These are phyloP conservation scores for Fusarium sp. DNA, from an alignment of 2,329 filamentous ascomycete genomes.

Conservation along the genomic window DNA sequence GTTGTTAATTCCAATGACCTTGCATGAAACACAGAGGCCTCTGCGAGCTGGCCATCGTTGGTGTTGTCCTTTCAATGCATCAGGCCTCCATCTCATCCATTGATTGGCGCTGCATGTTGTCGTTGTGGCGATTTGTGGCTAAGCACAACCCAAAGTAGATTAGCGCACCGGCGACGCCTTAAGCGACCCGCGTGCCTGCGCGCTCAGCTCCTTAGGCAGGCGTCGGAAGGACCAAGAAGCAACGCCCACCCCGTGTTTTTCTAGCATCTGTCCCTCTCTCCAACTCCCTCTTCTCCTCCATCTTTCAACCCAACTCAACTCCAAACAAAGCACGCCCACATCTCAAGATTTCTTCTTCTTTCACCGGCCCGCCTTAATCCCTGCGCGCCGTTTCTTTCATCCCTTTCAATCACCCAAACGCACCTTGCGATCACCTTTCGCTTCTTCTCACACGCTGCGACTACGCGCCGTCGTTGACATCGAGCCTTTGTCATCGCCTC, in stretches of 20 bases:
- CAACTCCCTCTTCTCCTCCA: slow-evolving; percentile 21
- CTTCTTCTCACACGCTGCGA: slow-evolving; percentile 19
- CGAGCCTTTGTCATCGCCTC: slow-evolving; percentile 7
- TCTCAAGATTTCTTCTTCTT: slow-evolving; percentile 29
- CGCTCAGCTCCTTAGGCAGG: slow-evolving; percentile 34
- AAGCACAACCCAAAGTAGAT: slow-evolving; percentile 2
- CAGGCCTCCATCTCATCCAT: slow-evolving; percentile 8
- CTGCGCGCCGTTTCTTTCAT: slow-evolving; percentile 33
- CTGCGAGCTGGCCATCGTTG: slow-evolving; percentile 5
- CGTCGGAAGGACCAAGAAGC: slow-evolving; percentile 33
- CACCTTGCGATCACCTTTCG: slow-evolving; percentile 24
- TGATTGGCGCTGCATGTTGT: slow-evolving; percentile 28
- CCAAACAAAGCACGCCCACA: slow-evolving; percentile 32
- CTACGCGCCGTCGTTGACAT: slow-evolving; percentile 18
- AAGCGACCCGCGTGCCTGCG: slow-evolving; percentile 16
- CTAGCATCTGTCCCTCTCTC: slow-evolving; percentile 27
- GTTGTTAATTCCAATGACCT: background rate
- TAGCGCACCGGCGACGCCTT: slow-evolving; percentile 32
- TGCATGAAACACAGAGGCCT: slow-evolving; percentile 4
- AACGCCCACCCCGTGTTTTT: slow-evolving; percentile 46
- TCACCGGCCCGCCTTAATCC: slow-evolving; percentile 29
- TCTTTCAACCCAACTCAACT: slow-evolving; percentile 36
- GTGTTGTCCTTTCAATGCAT: slow-evolving; percentile 20
- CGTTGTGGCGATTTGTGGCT: slow-evolving; percentile 40
- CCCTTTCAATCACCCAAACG: slow-evolving; percentile 11